Conservation (phyloP, 2,329 filamentous ascomycete species). For the Xylaria sp. region DNA sequence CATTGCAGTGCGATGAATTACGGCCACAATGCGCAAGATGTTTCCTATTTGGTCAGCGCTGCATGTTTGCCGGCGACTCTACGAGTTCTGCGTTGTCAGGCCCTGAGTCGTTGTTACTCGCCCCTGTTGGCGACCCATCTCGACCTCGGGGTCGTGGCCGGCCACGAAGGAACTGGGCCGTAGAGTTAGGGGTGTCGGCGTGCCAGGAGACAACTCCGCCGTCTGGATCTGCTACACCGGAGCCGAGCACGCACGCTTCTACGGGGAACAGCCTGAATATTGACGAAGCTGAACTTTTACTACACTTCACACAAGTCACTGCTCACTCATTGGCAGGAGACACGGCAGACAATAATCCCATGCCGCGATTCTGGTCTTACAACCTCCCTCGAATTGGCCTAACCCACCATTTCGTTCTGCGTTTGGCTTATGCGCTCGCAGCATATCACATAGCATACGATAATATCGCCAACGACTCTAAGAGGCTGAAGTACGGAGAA, state of each 20-base stretch:
- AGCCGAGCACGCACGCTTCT: background rate
- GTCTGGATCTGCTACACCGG: background rate
- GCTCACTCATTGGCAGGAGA: conserved; percentile 3
- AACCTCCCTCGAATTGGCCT: conserved; percentile 22
- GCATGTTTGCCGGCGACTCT: background rate
- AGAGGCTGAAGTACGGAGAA: background rate
- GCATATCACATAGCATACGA: conserved; percentile 15
- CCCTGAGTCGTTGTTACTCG: background rate
- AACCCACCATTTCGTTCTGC: conserved; percentile 15
- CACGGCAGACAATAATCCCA: background rate
- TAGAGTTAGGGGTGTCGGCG: background rate
- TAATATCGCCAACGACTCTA: background rate
- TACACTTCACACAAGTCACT: conserved; percentile 17
- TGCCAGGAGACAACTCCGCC: background rate
- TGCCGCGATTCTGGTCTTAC: conserved; percentile 19
- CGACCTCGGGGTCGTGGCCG: conserved; percentile 13
- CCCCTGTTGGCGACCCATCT: background rate
- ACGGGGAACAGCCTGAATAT: background rate
- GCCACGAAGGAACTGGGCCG: conserved; percentile 13
- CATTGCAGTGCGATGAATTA: conserved; percentile 9
- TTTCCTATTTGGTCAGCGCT: conserved; percentile 1
- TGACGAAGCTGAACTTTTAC: conserved; percentile 19
- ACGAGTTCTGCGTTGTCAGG: background rate
- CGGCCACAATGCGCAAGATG: conserved; percentile 13
- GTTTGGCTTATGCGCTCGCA: conserved; percentile 18